Base-by-base conservation (phyloP, 805 yeast species). In the Lipomyces anomalus region DNA sequence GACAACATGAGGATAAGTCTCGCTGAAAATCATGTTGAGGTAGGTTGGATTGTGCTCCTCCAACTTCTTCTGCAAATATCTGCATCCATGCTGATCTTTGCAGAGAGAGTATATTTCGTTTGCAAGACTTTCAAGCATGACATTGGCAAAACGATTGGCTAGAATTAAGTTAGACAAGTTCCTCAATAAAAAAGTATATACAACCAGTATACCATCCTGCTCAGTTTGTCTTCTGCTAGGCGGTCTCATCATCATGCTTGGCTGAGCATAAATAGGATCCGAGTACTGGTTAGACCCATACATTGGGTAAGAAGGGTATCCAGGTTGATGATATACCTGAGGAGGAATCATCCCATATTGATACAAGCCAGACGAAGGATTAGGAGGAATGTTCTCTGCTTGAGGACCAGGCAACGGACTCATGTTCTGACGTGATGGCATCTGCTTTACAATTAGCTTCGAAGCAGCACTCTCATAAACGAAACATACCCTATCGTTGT, bases 41-140 rank as follows among this genome's bases (percentile, higher is more conserved):
- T 63, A 55, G n/a, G 40, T 52, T 3, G 64, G 62, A 40, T 62
- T 62, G 16, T 55, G 48, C 45, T 70, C 63, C 57, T 87, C 95
- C 55, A 92, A 71, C 62, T 88, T 95, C 52, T 83, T 78, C 66
- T 90, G 98, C 52, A 90, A 68, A 63, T 84, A 88, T 48, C 98
- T 73, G 62, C 97, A 90, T 6, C 98, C 97, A 62, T 90, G 96
- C 67, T 90, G 97, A 63, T 90, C 98, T 60, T 82, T 86, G 67
- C 97, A 89, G 52, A 92, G 70, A 1, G 84, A 74, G 60, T 78
- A 84, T 43, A 90, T 82, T 50, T 86, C 88, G 38, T 61, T 64
- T 22, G 56, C 64, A 51, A 82, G 59, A 33, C 72, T 73, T 36
- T 69, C 70, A 48, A 80, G 66, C 2, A 80, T 76, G 9, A 73